phyloP scores from a whole-genome alignment of 2,329 filamentous ascomycete genomes.

The Hortaea sp. region DNA sequence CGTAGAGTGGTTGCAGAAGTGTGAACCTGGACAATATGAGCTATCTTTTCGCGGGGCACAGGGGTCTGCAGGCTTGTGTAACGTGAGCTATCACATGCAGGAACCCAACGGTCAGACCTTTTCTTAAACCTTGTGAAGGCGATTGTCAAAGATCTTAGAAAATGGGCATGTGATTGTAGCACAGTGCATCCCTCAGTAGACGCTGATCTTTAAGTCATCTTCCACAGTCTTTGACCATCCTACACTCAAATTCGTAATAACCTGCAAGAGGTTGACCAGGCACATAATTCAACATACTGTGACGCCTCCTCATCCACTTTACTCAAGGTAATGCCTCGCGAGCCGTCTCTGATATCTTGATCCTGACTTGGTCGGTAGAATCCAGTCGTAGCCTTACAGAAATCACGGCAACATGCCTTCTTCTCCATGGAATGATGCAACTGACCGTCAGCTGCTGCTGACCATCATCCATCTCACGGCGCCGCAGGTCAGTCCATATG shows the following conservation, averaged over 20 bases:
- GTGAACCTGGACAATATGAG: background rate
- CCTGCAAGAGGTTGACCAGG: background rate
- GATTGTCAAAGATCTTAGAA: background rate
- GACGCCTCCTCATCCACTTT: background rate
- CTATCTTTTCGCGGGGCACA: background rate
- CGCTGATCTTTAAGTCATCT: background rate
- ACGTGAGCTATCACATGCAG: slow-evolving; percentile 2
- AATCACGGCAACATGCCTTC: slow-evolving; percentile 1
- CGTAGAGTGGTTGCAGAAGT: background rate
- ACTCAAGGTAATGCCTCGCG: background rate
- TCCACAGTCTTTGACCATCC: background rate
- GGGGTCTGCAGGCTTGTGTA: background rate
- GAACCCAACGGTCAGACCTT: background rate
- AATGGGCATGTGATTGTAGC: slow-evolving; percentile 2
- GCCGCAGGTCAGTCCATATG: background rate
- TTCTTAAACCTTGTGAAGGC: background rate
- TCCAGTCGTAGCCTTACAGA: background rate
- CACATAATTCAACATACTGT: background rate
- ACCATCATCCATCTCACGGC: slow-evolving; percentile 10
- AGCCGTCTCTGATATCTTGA: background rate
- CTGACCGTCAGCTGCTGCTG: slow-evolving; percentile 11
- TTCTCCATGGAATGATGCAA: slow-evolving; percentile 8
- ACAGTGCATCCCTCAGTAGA: background rate
- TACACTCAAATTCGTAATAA: background rate
- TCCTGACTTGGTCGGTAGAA: too few relatives aligned